phyloP scores from a whole-genome alignment of 179 eudicot species.

The Nepenthes alata region DNA sequence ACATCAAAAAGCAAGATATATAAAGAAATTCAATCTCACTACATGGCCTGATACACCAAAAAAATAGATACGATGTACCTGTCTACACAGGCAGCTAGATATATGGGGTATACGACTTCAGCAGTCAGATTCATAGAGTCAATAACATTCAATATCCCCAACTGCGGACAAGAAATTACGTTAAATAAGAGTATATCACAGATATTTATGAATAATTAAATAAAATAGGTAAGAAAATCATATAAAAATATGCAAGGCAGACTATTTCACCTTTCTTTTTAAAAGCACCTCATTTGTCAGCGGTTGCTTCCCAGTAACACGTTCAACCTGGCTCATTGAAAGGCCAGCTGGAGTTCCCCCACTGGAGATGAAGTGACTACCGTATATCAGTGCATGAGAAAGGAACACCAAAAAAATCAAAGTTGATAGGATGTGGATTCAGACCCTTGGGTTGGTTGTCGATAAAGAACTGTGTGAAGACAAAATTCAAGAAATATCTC shows the following conservation, averaged over 20 bases:
- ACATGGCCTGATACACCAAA: not conserved
- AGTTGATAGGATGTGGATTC: constrained; percentile 7
- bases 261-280: constrained; percentile 49
- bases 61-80: constrained; percentile 32
- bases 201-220: not conserved
- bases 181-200: not conserved
- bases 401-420: not conserved
- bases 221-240: not conserved
- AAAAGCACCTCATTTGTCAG: constrained; percentile 41
- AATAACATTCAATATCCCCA: constrained; percentile 70
- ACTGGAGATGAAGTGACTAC: constrained; percentile 22
- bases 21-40: constrained; percentile 4
- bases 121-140: constrained; percentile 64
- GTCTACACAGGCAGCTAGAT: constrained; percentile 66
- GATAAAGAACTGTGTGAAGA: constrained; percentile 61
- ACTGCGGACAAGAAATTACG: constrained; percentile 21
- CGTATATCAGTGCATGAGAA: not conserved
- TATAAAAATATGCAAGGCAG: not conserved
- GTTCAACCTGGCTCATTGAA: constrained; percentile 55
- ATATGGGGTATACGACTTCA: constrained; percentile 65
- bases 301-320: constrained; percentile 61
- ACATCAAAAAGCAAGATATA: not conserved
- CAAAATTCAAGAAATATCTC: constrained; percentile 84
- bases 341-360: constrained; percentile 79
- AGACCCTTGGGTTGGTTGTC: constrained; percentile 65